Base-by-base conservation (phyloP, 2,329 filamentous ascomycete species). In the Metarhizium humberi region DNA sequence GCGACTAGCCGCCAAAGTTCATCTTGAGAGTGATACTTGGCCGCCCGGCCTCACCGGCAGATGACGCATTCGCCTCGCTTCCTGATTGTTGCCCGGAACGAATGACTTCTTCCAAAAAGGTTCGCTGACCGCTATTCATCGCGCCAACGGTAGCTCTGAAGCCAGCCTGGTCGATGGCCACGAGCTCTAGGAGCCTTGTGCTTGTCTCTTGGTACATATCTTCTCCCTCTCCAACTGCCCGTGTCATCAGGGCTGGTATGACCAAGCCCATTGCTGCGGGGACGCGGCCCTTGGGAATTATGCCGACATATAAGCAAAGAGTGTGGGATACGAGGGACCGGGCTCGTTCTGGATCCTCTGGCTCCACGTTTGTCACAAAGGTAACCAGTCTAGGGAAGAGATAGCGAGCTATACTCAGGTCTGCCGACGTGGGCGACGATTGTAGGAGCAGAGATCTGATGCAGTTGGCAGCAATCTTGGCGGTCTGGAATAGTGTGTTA, bases 1-100 rank as follows among this genome's bases (percentile, higher is more conserved):
- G 46, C 49, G 50, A 55, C 63, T 63, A 70, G 47, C 74, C 73
- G 5, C 82, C 83, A 78, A 99, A 97, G 70, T 96, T 80, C 88
- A 97, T 95, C 79, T 95, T 94, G 66, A 99, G 72, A 54, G 90
- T 90, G 77, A 99, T 99, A 59, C 78, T 94, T 13, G 94, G 94
- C 70, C 82, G 83, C 32, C 74, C 79, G 56, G 76, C 73, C 56
- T 73, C 76, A 52, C 71, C 71, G 47, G 71, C 65, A 3, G 58
- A 64, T 54, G 67, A 70, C 62, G 75, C 73, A 66, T 65, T 67
- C 61, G 64, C 62, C 63, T 68, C 73, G 60, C 69, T 66, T 63
- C 55, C 70, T 69, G 66, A 68, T 62, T 78, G 74, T 62, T 81
- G 74, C 52, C 85, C 85, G 29, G 79, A 82, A 69, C 84, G 81